A percentile compares a stretch with the other conserved stretches of the same genome.
phyloP scores from a whole-genome alignment of 78 protist genomes.

The Salpingoeca rosetta region DNA sequence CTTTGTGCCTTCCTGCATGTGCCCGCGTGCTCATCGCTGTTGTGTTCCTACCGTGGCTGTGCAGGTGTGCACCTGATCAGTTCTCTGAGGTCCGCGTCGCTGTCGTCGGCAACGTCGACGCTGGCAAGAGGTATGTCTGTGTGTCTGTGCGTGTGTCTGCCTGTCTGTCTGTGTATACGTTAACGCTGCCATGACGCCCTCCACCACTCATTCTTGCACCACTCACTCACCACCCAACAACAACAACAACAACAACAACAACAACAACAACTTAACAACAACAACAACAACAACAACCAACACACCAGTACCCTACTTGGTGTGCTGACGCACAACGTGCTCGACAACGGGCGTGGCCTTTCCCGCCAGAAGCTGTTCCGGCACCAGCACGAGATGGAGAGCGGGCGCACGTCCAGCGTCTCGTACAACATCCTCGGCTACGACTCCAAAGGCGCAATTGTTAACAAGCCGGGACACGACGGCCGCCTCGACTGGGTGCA shows the following conservation, averaged over 20 bases:
- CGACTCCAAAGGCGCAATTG: slow-evolving; percentile 46
- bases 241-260: too few relatives aligned
- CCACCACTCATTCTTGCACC: too few relatives aligned
- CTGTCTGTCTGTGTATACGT: too few relatives aligned
- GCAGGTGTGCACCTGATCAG: too few relatives aligned
- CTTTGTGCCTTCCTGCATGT: too few relatives aligned
- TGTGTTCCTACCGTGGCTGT: too few relatives aligned
- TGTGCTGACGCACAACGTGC: slow-evolving; percentile 68
- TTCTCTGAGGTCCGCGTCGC: slow-evolving; percentile 57
- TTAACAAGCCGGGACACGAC: slow-evolving; percentile 2
- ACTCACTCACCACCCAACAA: too few relatives aligned
- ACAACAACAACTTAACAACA: too few relatives aligned
- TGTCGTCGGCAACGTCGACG: slow-evolving; percentile 71
- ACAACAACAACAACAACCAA: too few relatives aligned
- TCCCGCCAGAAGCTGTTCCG: slow-evolving; percentile 68
- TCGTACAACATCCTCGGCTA: slow-evolving; percentile 73
- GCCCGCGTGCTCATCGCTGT: too few relatives aligned
- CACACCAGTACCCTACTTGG: slow-evolving; percentile 73
- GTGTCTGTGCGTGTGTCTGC: too few relatives aligned
- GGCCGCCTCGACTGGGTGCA: slow-evolving; percentile 15
- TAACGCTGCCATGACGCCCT: too few relatives aligned
- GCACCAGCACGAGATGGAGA: slow-evolving; percentile 79
- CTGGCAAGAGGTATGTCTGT: slow-evolving; percentile 60
- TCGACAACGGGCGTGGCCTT: slow-evolving; percentile 89
- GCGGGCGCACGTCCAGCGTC: slow-evolving; percentile 75